Conservation (phyloP, 345 rosid genomes). For the Populus tremula region DNA sequence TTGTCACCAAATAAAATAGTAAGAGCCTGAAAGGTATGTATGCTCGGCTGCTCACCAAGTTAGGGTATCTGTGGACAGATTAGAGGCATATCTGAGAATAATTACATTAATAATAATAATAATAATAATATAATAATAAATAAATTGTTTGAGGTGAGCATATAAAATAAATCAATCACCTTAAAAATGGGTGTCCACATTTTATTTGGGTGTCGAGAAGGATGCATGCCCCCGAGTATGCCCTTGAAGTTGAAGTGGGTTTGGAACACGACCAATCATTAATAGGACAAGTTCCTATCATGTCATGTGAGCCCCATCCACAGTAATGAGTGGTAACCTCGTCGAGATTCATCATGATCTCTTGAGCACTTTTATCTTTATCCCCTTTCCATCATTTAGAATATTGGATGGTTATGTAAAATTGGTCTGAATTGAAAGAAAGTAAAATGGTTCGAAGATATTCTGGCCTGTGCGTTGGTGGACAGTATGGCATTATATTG, state of each 20-base stretch:
- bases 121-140: no score
- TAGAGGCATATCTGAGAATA: slow-evolving; percentile 7
- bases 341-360: neutral
- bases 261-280: slow-evolving; percentile 18
- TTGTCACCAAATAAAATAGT: slow-evolving; percentile 19
- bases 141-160: neutral
- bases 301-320: slow-evolving; percentile 21
- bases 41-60: neutral
- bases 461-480: neutral
- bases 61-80: slow-evolving; percentile 15
- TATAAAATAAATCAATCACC: neutral
- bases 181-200: neutral
- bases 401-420: neutral
- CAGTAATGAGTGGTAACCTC: slow-evolving; percentile 12
- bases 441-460: neutral
- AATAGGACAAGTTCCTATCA: slow-evolving; percentile 1
- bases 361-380: neutral
- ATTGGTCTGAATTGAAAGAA: neutral
- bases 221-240: neutral
- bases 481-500: neutral
- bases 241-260: neutral
- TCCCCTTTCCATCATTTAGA: neutral
- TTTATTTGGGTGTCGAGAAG: neutral
- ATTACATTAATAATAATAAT: no score
- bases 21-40: no score